Evolutionary conservation across 441 rosid genomes (phyloP).

Genomic region (Caryocar brasiliense): DNA sequence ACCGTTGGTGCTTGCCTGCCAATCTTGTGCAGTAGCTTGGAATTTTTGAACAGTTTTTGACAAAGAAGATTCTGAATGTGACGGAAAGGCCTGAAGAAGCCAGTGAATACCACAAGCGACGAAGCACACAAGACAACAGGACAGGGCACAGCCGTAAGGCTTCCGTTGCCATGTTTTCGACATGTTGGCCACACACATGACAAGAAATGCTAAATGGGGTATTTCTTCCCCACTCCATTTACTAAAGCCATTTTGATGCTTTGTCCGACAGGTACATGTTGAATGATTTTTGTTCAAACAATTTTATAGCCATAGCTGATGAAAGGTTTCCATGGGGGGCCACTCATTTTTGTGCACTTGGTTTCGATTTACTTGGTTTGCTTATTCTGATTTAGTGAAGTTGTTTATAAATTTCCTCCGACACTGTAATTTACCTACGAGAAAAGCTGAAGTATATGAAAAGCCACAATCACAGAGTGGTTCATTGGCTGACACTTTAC

Average conservation of each 20-base stretch:
- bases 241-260: not conserved
- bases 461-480: no score
- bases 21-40: not conserved
- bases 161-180: conserved; percentile 9
- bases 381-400: no score
- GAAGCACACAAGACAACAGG: no score
- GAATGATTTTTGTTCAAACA: not conserved
- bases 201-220: conserved; percentile 3
- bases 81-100: not conserved
- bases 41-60: not conserved
- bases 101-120: not conserved
- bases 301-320: not conserved
- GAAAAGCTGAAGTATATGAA: no score
- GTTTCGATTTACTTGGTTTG: no score
- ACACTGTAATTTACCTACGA: no score
- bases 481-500: no score
- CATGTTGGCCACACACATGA: conserved; percentile 11
- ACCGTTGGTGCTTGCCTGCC: not conserved
- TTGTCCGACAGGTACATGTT: not conserved
- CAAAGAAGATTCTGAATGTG: conserved; percentile 1
- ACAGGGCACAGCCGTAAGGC: conserved; percentile 14
- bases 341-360: no score
- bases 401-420: no score
- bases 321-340: not conserved
- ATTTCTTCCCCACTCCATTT: not conserved